Base-by-base conservation (phyloP, 768 basidiomycete genomes). In the Galerina sulciceps region DNA sequence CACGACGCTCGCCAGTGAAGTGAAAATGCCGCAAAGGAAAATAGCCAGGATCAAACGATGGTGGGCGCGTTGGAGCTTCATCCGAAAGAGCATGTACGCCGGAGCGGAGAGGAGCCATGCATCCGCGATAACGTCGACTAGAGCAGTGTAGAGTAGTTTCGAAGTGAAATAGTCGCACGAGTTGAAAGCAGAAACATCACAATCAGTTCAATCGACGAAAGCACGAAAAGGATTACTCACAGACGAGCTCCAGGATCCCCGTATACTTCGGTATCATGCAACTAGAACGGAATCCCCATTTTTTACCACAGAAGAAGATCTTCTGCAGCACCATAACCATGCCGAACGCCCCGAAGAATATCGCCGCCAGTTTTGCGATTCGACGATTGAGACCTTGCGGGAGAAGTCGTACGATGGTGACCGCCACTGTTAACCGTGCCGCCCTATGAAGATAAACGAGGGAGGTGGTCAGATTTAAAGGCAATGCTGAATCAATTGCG, bases 181-280 rank as follows among this genome's bases (percentile, higher is more conserved):
- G n/a, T n/a, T n/a, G n/a, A n/a, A n/a, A n/a, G n/a, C n/a, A n/a
- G n/a, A n/a, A n/a, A n/a, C n/a, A n/a, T n/a, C n/a, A n/a, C n/a
- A n/a, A n/a, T n/a, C n/a, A n/a, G n/a, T n/a, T n/a, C n/a, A n/a
- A n/a, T n/a, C n/a, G n/a, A n/a, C n/a, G n/a, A n/a, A n/a, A n/a
- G n/a, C n/a, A n/a, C n/a, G n/a, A n/a, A n/a, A n/a, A n/a, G n/a
- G n/a, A n/a, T n/a, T 15, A 56, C 55, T 48, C n/a, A 56, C 55
- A 48, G 34, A 41, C n/a, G n/a, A 56, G 55, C 22, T 56, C 55
- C 8, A 56, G 9, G 3, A 37, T 47, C 3, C 55, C 46, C 26
- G 45, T 36, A 38, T 56, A 56, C 20, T 3, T 17, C 14, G 55
- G 55, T 22, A 46, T 48, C 10, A 4, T 38, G 31, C 55, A 56